Evolutionary conservation across 108 stramenopile genomes (phyloP).

Genomic region (Nitzschia palea): DNA sequence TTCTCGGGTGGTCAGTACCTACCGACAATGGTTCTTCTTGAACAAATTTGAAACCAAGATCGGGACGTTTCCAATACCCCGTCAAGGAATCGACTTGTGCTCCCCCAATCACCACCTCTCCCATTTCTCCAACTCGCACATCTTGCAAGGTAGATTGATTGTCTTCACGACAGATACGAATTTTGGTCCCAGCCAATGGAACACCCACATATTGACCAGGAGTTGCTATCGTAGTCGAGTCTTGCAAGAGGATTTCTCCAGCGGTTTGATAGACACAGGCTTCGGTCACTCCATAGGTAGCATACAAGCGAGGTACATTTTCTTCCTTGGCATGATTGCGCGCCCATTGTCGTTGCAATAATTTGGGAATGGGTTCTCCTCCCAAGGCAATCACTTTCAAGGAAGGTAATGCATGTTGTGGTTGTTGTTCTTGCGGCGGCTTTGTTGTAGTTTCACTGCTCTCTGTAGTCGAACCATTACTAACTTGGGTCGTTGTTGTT

Average conservation of each 20-base stretch:
- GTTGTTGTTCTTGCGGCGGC: no score
- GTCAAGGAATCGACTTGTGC: conserved; percentile 60
- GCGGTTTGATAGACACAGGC: conserved; percentile 88
- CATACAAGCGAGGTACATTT: conserved; percentile 41
- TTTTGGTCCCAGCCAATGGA: conserved; percentile 52
- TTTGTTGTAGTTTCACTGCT: background rate
- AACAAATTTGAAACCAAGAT: conserved; percentile 56
- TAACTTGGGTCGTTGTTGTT: background rate
- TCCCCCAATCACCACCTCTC: conserved; percentile 77
- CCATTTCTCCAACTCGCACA: conserved; percentile 38
- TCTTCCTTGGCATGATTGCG: conserved; percentile 8
- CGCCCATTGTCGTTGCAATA: conserved; percentile 51
- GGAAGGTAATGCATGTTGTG: conserved; percentile 35
- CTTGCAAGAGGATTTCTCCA: conserved; percentile 52
- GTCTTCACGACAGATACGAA: conserved; percentile 50
- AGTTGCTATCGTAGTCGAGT: background rate
- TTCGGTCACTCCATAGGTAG: conserved; percentile 88
- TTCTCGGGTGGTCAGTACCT: background rate
- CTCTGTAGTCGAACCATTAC: background rate
- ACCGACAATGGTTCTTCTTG: background rate
- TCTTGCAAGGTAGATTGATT: conserved; percentile 40
- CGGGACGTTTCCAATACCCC: conserved; percentile 63
- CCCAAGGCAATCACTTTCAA: conserved; percentile 72
- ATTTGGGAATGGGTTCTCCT: conserved; percentile 77
- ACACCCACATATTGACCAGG: conserved; percentile 57